phyloP scores from a whole-genome alignment of 208 protist genomes.

The Trypanosomatidae sp. region DNA sequence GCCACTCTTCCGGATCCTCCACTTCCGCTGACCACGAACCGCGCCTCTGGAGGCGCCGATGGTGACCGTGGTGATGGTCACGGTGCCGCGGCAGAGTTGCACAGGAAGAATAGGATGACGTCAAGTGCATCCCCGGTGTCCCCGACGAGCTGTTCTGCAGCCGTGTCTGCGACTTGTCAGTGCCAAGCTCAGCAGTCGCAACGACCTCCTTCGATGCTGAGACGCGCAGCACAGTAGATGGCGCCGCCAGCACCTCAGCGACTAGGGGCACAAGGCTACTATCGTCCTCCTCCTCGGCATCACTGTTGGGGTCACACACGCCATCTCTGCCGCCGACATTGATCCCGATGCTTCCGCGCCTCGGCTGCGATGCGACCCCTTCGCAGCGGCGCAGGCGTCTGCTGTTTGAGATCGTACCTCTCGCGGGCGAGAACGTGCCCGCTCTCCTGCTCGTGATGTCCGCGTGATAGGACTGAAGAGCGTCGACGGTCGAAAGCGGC shows the following conservation, averaged over 20 bases:
- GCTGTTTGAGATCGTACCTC: not conserved
- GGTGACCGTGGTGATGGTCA: not conserved
- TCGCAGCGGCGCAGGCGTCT: not conserved
- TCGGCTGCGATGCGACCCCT: not conserved
- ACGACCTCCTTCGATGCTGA: not conserved
- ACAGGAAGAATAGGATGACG: not conserved
- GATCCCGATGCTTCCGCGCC: not conserved
- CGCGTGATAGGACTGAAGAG: not conserved
- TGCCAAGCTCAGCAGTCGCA: not conserved
- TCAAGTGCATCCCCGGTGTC: not conserved
- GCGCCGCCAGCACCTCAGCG: conserved; percentile 13
- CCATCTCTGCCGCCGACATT: not conserved
- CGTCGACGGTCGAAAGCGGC: not conserved
- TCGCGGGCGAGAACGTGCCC: not conserved
- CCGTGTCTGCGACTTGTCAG: not conserved
- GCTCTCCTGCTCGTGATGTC: not conserved
- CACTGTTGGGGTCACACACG: not conserved
- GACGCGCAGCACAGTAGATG: not conserved
- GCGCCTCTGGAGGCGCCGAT: not conserved
- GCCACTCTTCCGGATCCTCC: conserved; percentile 11
- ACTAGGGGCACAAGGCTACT: conserved; percentile 16
- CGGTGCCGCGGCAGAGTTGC: not conserved
- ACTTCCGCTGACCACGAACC: not conserved
- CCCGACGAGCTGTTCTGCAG: not conserved
- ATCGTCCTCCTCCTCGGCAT: conserved; percentile 7